phyloP scores from a whole-genome alignment of 495 filamentous ascomycete genomes.

The Lophiostoma macrostomum region DNA sequence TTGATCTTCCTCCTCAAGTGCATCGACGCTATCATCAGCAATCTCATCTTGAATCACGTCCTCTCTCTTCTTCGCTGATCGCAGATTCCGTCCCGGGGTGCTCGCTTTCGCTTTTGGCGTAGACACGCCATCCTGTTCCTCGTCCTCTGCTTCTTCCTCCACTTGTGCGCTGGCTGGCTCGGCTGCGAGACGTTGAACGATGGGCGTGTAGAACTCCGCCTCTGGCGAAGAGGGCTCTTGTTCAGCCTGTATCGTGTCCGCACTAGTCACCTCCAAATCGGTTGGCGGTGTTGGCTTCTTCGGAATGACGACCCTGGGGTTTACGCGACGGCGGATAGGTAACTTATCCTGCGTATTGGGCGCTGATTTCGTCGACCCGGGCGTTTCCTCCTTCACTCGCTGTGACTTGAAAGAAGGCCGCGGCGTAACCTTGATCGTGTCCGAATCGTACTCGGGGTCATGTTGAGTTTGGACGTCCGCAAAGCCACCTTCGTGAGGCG shows the following conservation, averaged over 20 bases:
- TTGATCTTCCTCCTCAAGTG: background rate
- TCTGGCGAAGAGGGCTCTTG: background rate
- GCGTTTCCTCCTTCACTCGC: background rate
- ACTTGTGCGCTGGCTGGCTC: too few relatives aligned
- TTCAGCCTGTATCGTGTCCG: background rate
- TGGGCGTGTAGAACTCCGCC: background rate
- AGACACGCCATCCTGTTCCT: too few relatives aligned
- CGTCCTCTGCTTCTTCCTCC: too few relatives aligned
- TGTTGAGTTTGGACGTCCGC: background rate
- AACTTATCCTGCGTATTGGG: background rate
- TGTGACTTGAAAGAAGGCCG: background rate
- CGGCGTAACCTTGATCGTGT: background rate
- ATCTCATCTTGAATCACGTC: too few relatives aligned
- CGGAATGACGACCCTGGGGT: slow-evolving; percentile 5
- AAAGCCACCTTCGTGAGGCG: background rate
- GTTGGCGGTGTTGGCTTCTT: background rate
- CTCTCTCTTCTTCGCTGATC: too few relatives aligned
- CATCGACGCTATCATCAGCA: background rate
- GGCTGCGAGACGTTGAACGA: too few relatives aligned
- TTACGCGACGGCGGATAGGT: slow-evolving; percentile 5
- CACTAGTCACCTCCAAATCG: background rate
- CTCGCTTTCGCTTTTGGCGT: too few relatives aligned
- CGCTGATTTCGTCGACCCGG: background rate
- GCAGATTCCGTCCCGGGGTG: too few relatives aligned
- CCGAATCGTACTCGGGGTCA: background rate